Evolutionary conservation across 331 rosid genomes (phyloP), one percentile per base, ranked within the genome.

Genomic region (Stylosanthes scabra): DNA sequence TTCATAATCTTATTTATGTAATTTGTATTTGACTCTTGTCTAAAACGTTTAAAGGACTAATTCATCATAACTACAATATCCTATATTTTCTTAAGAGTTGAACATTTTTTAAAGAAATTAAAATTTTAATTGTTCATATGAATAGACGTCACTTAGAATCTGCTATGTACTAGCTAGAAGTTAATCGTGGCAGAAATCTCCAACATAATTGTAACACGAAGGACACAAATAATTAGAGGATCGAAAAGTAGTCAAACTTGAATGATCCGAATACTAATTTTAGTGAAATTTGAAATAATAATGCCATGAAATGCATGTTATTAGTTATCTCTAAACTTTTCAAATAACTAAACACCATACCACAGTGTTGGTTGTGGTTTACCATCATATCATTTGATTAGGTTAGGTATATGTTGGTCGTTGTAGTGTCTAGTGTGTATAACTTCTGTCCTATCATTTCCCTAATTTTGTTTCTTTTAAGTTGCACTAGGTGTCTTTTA

Each of bases 211-310:
- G 69, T n/a, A 52, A 74, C 59, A 68, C 9, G 9, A 37, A 16
- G 42, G 42, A 70, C 72, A 41, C 12, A 67, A 29, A 51, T 72
- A 15, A 55, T 65, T 31, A 55, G 58, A 27, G 31, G 31, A 67
- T 15, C 39, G 39, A 34, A 34, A 34, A 34, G 4, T 67, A 28
- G 60, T 50, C 72, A 4, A 49, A 49, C 11, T 28, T 27, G 9
- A 47, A 8, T 34, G 4, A 34, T 47, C 28, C 58, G 28, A 11
- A 27, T 16, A 13, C 44, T 11, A 16, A 29, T 64, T 31, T 10
- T 64, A 44, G 20, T 25, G 54, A 64, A 4, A 25, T 14, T 2
- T 29, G 59, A 16, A 57, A 39, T 25, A 51, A 51, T 29, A 11
- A 2, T 34, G 4, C 25, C 25, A 20, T 20, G 25, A 20, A 20